Base-by-base conservation (phyloP, 2,329 filamentous ascomycete genomes). In the Didymella sp. region DNA sequence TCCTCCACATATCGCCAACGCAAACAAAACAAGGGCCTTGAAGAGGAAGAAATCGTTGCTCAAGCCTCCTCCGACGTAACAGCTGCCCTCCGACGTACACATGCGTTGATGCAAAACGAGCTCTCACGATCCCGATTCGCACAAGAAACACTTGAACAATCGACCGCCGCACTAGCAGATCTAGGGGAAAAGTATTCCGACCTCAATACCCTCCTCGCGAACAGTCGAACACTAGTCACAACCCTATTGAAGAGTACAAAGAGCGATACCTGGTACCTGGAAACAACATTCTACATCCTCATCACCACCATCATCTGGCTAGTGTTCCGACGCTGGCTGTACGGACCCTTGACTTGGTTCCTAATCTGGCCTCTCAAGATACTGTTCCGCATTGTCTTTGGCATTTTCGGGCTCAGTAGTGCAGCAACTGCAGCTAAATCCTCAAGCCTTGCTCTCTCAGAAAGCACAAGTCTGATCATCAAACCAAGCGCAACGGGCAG, bases 251-350 rank as follows among this genome's bases (percentile, higher is more conserved):
- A 87, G 59, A 95, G 91, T 62, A 92, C 96, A 73, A 99, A 99
- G 82, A 95, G 89, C 63, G 95, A 99, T 73, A 97, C 93, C 2
- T 99, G 95, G 95, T 99, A 99, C 74, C 84, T 99, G 30, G 90
- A 95, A 77, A 96, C 91, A 33, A 87, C 93, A 2, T 87, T 98
- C 64, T 96, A 93, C 73, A 83, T 97, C 66, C 84, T 98, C 15
- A 71, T 89, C 21, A 85, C 79, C 6, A 97, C 92, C 1, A 87
- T 93, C 38, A 82, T 81, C 27, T 99, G 95, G 95, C 83, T 99
- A 7, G 73, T 96, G 6, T 97, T 96, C 71, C 82, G 95, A 25
- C 82, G 95, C 41, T 81, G 94, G 37, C 72, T 99, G 7, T 99
- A 96, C 79, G 94, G 95, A 0, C 95, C 95, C 1, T 77, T 91